Evolutionary conservation across 345 rosid species (phyloP).

Genomic region (Gossypium anomalum): DNA sequence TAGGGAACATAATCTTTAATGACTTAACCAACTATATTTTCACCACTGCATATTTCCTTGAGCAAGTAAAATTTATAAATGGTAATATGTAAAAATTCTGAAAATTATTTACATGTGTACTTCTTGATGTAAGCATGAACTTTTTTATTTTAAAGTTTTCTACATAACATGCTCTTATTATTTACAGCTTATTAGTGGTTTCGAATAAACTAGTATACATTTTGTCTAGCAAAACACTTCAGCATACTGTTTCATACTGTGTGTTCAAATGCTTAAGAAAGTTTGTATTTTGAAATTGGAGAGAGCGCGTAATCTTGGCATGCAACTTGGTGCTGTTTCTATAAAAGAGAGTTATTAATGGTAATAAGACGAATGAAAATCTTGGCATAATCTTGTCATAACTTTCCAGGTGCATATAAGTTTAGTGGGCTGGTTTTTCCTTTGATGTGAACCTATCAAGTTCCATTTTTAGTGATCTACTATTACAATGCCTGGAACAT

Average conservation of each 20-base stretch:
- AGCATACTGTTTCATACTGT: not conserved
- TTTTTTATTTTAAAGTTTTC: not conserved
- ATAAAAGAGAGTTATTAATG: not conserved
- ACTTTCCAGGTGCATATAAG: not conserved
- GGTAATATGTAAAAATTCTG: not conserved
- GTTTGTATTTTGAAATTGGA: not conserved
- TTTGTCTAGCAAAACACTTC: not conserved
- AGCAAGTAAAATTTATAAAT: not conserved
- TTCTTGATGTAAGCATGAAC: not conserved
- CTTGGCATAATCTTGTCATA: not conserved
- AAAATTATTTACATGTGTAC: not conserved
- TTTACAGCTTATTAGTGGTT: not conserved
- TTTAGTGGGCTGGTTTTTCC: not conserved
- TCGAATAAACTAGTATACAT: not conserved
- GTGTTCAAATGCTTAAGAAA: not conserved
- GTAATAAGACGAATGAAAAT: not conserved
- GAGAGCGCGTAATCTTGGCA: not conserved
- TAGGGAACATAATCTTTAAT: not conserved
- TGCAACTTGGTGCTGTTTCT: not conserved
- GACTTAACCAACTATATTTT: not conserved
- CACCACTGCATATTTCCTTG: not conserved
- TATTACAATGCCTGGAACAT: constrained; percentile 4
- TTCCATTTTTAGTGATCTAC: constrained; percentile 7
- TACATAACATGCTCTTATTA: not conserved
- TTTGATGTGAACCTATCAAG: not conserved